Conservation (phyloP, 768 basidiomycete genomes). For the Pholiota microspora region DNA sequence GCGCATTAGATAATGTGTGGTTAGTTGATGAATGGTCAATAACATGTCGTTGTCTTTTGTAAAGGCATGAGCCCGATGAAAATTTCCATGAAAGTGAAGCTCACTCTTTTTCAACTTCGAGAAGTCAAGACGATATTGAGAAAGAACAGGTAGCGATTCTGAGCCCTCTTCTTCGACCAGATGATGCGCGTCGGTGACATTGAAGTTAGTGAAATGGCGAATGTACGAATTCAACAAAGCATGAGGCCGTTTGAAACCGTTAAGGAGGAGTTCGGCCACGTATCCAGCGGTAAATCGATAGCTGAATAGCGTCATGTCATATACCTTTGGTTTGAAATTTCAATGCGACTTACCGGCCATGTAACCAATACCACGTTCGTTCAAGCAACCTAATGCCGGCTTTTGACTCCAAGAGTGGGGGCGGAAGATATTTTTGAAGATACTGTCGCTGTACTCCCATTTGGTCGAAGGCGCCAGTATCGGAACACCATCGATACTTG, state of each 20-base stretch:
- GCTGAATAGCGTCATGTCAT: slow-evolving; percentile 19
- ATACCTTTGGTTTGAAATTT: not conserved
- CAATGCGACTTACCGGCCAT: slow-evolving; percentile 43
- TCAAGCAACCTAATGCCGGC: slow-evolving; percentile 33
- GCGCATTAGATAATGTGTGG: slow-evolving; percentile 41
- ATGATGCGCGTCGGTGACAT: slow-evolving; percentile 33
- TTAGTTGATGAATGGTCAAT: slow-evolving; percentile 34
- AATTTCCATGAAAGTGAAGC: slow-evolving; percentile 6
- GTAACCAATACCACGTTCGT: slow-evolving; percentile 43
- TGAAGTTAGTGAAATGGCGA: slow-evolving; percentile 36
- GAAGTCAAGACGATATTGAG: slow-evolving; percentile 38
- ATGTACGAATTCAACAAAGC: slow-evolving; percentile 40
- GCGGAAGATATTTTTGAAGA: slow-evolving; percentile 36
- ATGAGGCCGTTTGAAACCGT: slow-evolving; percentile 39
- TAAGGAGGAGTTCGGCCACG: slow-evolving; percentile 35
- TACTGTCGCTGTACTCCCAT: slow-evolving; percentile 32
- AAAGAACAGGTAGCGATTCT: slow-evolving; percentile 28
- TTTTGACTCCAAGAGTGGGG: slow-evolving; percentile 23
- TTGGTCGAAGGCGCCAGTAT: slow-evolving; percentile 41
- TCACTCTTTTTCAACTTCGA: slow-evolving; percentile 40
- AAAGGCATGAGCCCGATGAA: not conserved
- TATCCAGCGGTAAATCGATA: slow-evolving; percentile 47
- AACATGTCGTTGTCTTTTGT: slow-evolving; percentile 34
- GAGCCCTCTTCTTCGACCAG: slow-evolving; percentile 29
- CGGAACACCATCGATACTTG: slow-evolving; percentile 42